These are phyloP conservation scores for Colletotrichum ledebouriae DNA, from an alignment of 2,329 filamentous ascomycete genomes.

Conservation along the genomic window DNA sequence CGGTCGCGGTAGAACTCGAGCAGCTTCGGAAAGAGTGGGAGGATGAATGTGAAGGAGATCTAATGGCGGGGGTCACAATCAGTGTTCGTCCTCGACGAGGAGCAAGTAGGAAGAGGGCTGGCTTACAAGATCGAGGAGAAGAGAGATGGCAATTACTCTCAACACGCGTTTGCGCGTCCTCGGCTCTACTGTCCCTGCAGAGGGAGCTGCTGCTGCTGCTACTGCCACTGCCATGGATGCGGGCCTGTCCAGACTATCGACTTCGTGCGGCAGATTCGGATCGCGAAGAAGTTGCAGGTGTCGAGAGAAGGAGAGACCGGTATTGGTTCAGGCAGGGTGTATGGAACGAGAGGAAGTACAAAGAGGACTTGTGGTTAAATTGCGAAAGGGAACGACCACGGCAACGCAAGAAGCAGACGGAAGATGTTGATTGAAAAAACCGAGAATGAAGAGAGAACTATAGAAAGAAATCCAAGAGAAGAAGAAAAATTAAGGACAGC, in stretches of 20 bases:
- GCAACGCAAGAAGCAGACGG: not conserved
- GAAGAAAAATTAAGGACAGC: conserved; percentile 8
- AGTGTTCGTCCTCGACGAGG: not conserved
- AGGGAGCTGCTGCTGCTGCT: conserved; percentile 44
- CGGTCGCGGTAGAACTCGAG: conserved; percentile 95
- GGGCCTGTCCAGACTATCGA: conserved; percentile 32
- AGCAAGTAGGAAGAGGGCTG: conserved; percentile 50
- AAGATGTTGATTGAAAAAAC: not conserved
- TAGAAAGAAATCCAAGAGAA: conserved; percentile 3
- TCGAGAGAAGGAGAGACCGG: conserved; percentile 25
- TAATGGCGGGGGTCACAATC: conserved; percentile 52
- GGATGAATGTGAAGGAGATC: conserved; percentile 99
- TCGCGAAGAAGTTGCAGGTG: conserved; percentile 5
- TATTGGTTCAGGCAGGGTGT: not conserved
- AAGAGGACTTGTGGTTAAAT: not conserved
- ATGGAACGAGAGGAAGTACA: conserved; percentile 4
- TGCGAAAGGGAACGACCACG: conserved; percentile 17
- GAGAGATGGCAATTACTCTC: conserved; percentile 87
- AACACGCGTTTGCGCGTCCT: conserved; percentile 82
- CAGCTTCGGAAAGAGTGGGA: conserved; percentile 94
- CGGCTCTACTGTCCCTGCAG: conserved; percentile 62
- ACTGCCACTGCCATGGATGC: conserved; percentile 38
- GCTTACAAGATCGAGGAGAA: conserved; percentile 89
- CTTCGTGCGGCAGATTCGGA: not conserved
- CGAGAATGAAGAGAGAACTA: conserved; percentile 11